Percentiles rank a stretch among this genome's conserved stretches.
These are phyloP conservation scores for Lipomyces japonicus DNA, from an alignment of 805 yeast genomes.

Conservation along the genomic window DNA sequence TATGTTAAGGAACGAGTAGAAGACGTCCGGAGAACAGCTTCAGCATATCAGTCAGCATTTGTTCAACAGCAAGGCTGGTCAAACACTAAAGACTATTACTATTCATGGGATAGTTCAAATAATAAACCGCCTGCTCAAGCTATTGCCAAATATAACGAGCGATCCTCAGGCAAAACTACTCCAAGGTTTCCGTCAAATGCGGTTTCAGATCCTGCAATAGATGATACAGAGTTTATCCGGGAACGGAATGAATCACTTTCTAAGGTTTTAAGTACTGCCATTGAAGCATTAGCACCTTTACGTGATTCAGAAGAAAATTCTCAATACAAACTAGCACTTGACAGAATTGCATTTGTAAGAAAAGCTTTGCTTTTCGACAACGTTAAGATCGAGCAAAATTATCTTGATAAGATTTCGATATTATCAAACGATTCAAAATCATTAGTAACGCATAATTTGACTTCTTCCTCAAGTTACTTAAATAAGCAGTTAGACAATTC, in stretches of 20 bases:
- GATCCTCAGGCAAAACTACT: not conserved
- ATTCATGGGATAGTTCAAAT: not conserved
- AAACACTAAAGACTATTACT: not conserved
- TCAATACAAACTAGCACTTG: conserved; percentile 11
- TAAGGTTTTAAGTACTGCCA: conserved; percentile 7
- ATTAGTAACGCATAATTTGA: not conserved
- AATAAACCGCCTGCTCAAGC: conserved; percentile 14
- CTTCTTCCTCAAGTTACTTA: not conserved
- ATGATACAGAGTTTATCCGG: conserved; percentile 14
- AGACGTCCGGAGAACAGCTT: conserved; percentile 19
- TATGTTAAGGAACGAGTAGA: conserved; percentile 21
- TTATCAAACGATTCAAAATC: not conserved
- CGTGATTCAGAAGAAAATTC: not conserved
- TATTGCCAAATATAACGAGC: conserved; percentile 5
- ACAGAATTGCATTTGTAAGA: conserved; percentile 17
- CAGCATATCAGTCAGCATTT: conserved; percentile 8
- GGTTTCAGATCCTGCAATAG: conserved; percentile 5
- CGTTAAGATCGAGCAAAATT: conserved; percentile 10
- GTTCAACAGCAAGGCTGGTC: not conserved
- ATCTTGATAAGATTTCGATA: conserved; percentile 7
- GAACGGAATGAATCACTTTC: conserved; percentile 23
- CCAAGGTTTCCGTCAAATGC: not conserved
- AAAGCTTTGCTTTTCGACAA: conserved; percentile 23
- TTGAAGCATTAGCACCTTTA: conserved; percentile 1
- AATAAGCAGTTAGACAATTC: not conserved